Percentiles rank a stretch among this genome's conserved stretches.
These are phyloP conservation scores for Candida xyloterini DNA, from an alignment of 805 yeast species.

Conservation along the genomic window DNA sequence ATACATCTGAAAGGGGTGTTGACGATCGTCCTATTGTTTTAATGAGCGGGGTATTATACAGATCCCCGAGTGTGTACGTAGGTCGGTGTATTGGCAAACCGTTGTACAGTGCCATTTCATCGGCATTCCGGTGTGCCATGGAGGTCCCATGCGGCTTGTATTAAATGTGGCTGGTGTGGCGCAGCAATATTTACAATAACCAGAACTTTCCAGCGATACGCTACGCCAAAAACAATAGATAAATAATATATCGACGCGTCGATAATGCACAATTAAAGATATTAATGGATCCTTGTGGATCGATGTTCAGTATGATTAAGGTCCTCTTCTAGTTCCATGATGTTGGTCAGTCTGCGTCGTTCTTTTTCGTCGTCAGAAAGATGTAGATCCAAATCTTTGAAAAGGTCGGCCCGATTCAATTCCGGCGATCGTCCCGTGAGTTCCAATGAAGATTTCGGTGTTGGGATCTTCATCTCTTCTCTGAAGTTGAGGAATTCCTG, in stretches of 20 bases:
- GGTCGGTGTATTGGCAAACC: neutral
- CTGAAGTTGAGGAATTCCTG: slow-evolving; percentile 39
- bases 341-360: slow-evolving; percentile 16
- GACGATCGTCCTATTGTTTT: neutral
- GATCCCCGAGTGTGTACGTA: neutral
- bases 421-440: slow-evolving; percentile 31
- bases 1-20: neutral
- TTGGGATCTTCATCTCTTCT: slow-evolving; percentile 37
- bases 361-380: slow-evolving; percentile 17
- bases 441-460: slow-evolving; percentile 28
- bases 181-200: slow-evolving; percentile 1
- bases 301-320: neutral
- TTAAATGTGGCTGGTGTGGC: slow-evolving; percentile 10
- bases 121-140: neutral
- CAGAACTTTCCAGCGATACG: slow-evolving; percentile 10
- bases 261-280: neutral
- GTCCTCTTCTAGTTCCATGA: slow-evolving; percentile 21
- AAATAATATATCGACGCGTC: slow-evolving; percentile 3
- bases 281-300: slow-evolving; percentile 1
- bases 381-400: slow-evolving; percentile 15
- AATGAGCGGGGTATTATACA: neutral
- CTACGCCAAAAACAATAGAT: no score
- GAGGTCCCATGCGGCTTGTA: slow-evolving; percentile 2
- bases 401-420: slow-evolving; percentile 23
- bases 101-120: neutral